phyloP scores from a whole-genome alignment of 2,329 filamentous ascomycete species.

The Colletotrichum scovillei region DNA sequence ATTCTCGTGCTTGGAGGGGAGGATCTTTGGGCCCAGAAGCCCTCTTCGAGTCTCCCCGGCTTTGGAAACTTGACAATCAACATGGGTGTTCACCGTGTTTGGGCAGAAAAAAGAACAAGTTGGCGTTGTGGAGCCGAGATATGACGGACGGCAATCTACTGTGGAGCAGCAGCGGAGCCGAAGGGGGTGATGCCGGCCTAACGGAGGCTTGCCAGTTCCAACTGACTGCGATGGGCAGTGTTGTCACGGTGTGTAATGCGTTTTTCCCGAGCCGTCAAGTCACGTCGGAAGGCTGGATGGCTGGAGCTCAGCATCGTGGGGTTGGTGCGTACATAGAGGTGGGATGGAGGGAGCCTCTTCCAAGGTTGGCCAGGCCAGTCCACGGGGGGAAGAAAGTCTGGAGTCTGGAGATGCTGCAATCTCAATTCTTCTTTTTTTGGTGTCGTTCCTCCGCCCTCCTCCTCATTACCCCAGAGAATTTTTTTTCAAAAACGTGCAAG shows the following conservation, averaged over 20 bases:
- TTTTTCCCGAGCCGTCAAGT: not conserved
- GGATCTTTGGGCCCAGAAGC: not conserved
- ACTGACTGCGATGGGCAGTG: not conserved
- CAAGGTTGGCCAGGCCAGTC: conserved; percentile 7
- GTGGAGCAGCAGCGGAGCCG: conserved; percentile 24
- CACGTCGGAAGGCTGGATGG: no score
- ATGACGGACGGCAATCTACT: conserved; percentile 26
- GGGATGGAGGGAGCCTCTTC: not conserved
- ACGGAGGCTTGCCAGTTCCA: conserved; percentile 7
- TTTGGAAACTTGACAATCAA: not conserved
- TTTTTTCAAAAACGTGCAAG: not conserved
- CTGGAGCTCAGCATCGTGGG: not conserved
- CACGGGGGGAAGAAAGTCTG: not conserved
- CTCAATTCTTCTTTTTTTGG: not conserved
- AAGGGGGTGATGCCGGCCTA: conserved; percentile 21
- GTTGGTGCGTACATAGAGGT: not conserved
- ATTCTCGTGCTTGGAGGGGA: conserved; percentile 14
- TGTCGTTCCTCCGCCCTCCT: not conserved
- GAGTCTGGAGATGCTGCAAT: not conserved
- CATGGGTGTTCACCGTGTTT: not conserved
- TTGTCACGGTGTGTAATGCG: not conserved
- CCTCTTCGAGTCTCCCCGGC: no score
- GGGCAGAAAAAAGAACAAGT: not conserved
- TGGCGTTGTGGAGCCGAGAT: conserved; percentile 1
- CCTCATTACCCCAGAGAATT: not conserved